Evolutionary conservation across 176 grass and related monocot genomes (phyloP), one percentile per base, ranked within the genome.

Genomic region (Musa beccarii): DNA sequence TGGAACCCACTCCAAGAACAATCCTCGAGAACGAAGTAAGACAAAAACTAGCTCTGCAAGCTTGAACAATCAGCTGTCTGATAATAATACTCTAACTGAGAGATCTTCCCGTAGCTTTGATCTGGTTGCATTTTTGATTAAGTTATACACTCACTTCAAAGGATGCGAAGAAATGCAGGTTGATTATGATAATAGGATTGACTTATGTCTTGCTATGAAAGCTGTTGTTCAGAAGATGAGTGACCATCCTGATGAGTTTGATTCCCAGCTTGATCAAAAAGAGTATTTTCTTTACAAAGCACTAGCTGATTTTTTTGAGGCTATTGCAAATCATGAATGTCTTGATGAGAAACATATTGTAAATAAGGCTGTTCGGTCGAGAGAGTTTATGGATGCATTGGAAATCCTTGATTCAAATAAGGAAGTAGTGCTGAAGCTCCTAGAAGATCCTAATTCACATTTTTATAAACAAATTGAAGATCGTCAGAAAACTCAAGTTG

Each of bases 391-490:
- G 66, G 84, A 87, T 70, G 80, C 87, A 29, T 69, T 93, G 50
- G 77, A 89, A 51, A 50, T 85, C 21, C 75, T 93, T 53, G 85
- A 80, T 70, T 87, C 87, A 76, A 79, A 93, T 63, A 89, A 81
- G 81, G 84, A 85, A 57, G 79, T 87, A 9, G 83, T 87, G 80
- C 65, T 87, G n/a, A 89, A 87, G 74, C 87, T 93, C 87, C 79
- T 93, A 63, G 77, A 84, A 77, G 87, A 96, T 79, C 84, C 86
- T 53, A 87, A 90, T 77, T 89, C 87, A 73, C 75, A 78, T 71
- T 57, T 91, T 55, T 82, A 87, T 59, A 81, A 84, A 81, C 84
- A 79, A 57, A 80, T 92, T 51, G 72, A 86, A 59, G 81, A 89
- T 61, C 79, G 86, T 59, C 84, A 93, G 34, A 81, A 73, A 53